These are phyloP conservation scores for Neolecta irregularis DNA, from an alignment of 1,139 yeast genomes.

Conservation along the genomic window DNA sequence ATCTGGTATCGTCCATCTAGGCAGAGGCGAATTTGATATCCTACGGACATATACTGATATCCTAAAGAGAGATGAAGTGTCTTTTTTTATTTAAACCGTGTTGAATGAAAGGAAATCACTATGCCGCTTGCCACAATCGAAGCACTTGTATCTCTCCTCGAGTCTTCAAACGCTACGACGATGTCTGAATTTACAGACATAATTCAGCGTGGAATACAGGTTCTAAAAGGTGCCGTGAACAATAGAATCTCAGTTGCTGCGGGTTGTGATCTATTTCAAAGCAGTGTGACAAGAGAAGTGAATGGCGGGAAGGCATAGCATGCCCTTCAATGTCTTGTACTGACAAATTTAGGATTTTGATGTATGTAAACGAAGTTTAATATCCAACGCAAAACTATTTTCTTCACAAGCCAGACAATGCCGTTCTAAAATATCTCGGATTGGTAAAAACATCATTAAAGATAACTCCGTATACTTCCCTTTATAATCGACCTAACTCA, in stretches of 20 bases:
- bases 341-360: slow-evolving; percentile 54
- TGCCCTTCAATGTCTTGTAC: not conserved
- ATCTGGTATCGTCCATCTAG: too few relatives aligned
- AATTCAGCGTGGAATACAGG: slow-evolving; percentile 58
- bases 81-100: not conserved
- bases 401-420: slow-evolving; percentile 85
- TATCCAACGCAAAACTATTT: slow-evolving; percentile 84
- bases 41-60: slow-evolving; percentile 10
- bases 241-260: slow-evolving; percentile 90
- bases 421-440: slow-evolving; percentile 71
- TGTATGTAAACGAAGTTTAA: slow-evolving; percentile 73
- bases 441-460: slow-evolving; percentile 75
- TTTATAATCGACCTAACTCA: slow-evolving; percentile 2
- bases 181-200: slow-evolving; percentile 81
- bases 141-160: slow-evolving; percentile 68
- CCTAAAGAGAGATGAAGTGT: slow-evolving; percentile 11
- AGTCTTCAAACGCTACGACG: slow-evolving; percentile 61
- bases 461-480: slow-evolving; percentile 55
- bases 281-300: slow-evolving; percentile 81
- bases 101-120: slow-evolving; percentile 47
- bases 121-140: slow-evolving; percentile 99
- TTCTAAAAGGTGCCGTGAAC: slow-evolving; percentile 61
- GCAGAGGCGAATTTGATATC: slow-evolving; percentile 11
- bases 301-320: slow-evolving; percentile 44
- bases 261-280: slow-evolving; percentile 90